Percentiles rank a stretch among this genome's conserved stretches.
phyloP scores from a whole-genome alignment of 495 filamentous ascomycete genomes.

The Tuber magnatum region DNA sequence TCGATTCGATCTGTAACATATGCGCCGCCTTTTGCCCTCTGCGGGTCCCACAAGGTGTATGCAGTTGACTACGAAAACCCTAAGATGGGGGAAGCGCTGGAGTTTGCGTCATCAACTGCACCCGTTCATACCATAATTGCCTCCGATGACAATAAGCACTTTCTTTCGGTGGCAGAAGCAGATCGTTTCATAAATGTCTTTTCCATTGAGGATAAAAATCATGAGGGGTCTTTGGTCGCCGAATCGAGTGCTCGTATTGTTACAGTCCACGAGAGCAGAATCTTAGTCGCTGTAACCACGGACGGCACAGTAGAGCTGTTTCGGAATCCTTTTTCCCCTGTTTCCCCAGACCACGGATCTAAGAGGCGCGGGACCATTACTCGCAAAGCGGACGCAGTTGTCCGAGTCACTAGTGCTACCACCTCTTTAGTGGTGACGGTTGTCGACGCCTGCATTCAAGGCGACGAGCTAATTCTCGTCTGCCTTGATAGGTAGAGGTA shows the following conservation, averaged over 20 bases:
- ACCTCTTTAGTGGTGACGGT: slow-evolving; percentile 44
- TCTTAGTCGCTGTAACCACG: slow-evolving; percentile 50
- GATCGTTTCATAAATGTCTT: slow-evolving; percentile 55
- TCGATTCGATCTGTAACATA: slow-evolving; percentile 46
- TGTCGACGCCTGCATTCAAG: slow-evolving; percentile 48
- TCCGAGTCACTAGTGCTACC: slow-evolving; percentile 51
- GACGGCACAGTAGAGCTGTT: slow-evolving; percentile 55
- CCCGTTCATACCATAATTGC: slow-evolving; percentile 49
- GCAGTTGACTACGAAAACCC: slow-evolving; percentile 48
- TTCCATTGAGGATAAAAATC: slow-evolving; percentile 44
- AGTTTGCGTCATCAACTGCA: slow-evolving; percentile 52
- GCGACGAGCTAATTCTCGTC: slow-evolving; percentile 47
- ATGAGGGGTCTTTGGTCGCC: slow-evolving; percentile 50
- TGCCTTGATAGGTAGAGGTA: slow-evolving; percentile 77
- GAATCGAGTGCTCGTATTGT: slow-evolving; percentile 48
- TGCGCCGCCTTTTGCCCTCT: slow-evolving; percentile 47
- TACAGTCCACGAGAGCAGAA: slow-evolving; percentile 40
- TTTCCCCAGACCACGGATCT: slow-evolving; percentile 40
- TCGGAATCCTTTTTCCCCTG: slow-evolving; percentile 49
- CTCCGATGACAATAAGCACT: slow-evolving; percentile 44
- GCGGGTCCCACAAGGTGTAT: slow-evolving; percentile 53
- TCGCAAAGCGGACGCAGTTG: slow-evolving; percentile 47
- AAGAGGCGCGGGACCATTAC: slow-evolving; percentile 49
- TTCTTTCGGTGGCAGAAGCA: slow-evolving; percentile 48
- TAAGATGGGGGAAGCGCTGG: slow-evolving; percentile 41